These are phyloP conservation scores for Lippia alba DNA, from an alignment of 305 asterid genomes.

Conservation along the genomic window DNA sequence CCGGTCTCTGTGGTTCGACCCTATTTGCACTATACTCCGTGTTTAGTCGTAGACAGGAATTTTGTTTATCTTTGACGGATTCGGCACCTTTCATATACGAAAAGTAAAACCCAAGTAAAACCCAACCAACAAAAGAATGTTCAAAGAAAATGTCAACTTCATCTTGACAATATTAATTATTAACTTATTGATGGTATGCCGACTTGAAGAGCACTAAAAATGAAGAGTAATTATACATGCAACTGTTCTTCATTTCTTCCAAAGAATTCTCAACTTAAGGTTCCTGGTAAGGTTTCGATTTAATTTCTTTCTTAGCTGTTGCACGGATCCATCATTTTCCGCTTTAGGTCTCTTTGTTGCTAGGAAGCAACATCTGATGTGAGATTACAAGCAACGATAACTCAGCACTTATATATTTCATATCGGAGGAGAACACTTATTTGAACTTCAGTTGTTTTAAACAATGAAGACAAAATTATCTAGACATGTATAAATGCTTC, in stretches of 20 bases:
- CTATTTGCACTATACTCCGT: no score
- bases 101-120: background rate
- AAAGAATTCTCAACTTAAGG: background rate
- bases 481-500: background rate
- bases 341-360: background rate
- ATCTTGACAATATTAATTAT: background rate
- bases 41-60: no score
- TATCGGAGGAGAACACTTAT: background rate
- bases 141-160: background rate
- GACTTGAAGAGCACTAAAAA: background rate
- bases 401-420: slow-evolving; percentile 7
- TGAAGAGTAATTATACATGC: background rate
- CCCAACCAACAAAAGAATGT: background rate
- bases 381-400: background rate
- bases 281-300: slow-evolving; percentile 2
- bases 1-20: no score
- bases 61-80: no score
- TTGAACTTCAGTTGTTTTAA: background rate
- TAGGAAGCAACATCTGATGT: slow-evolving; percentile 3
- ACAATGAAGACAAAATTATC: slow-evolving; percentile 13
- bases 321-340: background rate
- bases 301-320: background rate
- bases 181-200: background rate
- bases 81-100: no score
- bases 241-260: background rate